A percentile compares a stretch with the other conserved stretches of the same genome.
phyloP scores from a whole-genome alignment of 371 early-diverging fungal genomes.

The Haplosporangium sp. region DNA sequence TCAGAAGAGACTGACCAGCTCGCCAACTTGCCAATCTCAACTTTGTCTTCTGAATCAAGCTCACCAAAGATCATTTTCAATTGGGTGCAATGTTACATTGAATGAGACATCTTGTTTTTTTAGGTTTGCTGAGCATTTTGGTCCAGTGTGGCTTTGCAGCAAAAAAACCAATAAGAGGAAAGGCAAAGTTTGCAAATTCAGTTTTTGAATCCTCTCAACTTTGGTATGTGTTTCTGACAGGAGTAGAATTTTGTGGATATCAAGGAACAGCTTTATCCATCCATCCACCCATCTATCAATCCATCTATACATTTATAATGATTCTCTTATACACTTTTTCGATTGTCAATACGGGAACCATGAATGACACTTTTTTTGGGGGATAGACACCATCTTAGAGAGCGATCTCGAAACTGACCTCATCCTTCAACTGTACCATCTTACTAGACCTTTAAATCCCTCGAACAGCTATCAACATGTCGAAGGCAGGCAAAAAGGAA shows the following conservation, averaged over 20 bases:
- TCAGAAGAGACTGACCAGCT: slow-evolving; percentile 81
- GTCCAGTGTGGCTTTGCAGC: slow-evolving; percentile 14
- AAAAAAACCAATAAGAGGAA: slow-evolving; percentile 19
- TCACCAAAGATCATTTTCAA: slow-evolving; percentile 10
- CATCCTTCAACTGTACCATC: background rate
- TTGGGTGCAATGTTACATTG: too few species aligned
- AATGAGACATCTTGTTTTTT: background rate
- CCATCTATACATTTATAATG: background rate
- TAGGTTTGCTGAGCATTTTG: background rate
- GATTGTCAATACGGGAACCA: background rate
- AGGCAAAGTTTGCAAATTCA: slow-evolving; percentile 31
- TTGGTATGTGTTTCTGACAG: slow-evolving; percentile 46
- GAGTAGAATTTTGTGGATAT: background rate
- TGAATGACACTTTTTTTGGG: background rate
- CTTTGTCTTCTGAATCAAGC: slow-evolving; percentile 57
- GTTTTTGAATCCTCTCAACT: slow-evolving; percentile 54
- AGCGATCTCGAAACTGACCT: slow-evolving; percentile 8
- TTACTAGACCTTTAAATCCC: slow-evolving; percentile 60
- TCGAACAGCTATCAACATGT: slow-evolving; percentile 75
- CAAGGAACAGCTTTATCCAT: slow-evolving; percentile 19
- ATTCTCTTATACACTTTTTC: background rate
- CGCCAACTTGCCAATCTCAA: slow-evolving; percentile 70
- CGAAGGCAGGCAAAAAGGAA: slow-evolving; percentile 92
- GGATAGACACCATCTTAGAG: too few species aligned
- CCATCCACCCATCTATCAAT: slow-evolving; percentile 14